Evolutionary conservation across 2,329 filamentous ascomycete species (phyloP), one percentile per base, ranked within the genome.

Genomic region (Talaromyces marneffei): DNA sequence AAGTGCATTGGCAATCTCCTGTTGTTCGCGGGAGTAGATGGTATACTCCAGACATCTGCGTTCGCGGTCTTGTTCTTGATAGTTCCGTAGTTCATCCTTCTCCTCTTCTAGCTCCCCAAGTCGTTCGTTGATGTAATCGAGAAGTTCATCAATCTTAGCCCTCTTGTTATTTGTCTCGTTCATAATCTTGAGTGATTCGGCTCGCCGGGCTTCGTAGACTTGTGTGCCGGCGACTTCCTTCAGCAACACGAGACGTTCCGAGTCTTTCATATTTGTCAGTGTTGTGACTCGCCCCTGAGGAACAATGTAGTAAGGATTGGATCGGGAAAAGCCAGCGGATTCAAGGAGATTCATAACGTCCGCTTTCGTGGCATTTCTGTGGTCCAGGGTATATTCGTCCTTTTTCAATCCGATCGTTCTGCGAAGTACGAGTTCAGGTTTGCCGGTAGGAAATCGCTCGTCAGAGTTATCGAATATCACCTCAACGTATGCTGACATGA

Each of bases 401-500:
- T 99, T 99, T 78, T 99, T 97, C 65, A 93, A 82, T 57, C 93
- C 94, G 74, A 99, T 99, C 0, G 94, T 97, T 48, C 94, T 89
- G 64, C 95, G 89, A 62, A 99, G 80, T 44, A 94, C 87, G 53
- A 97, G 86, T 74, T 99, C 93, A 63, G 92, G 88, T 72, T 91
- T 94, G 67, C 91, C 91, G 9, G 92, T 97, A 37, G 92, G 92
- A 71, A 99, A 97, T 69, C 94, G 90, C 69, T 95, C 91, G 74
- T 99, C 93, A 69, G 85, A 90, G 74, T 99, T 99, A 82, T 99
- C 94, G 76, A 99, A 99, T 67, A 97, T 96, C 70, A 99, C 91
- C 77, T 99, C 94, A 63, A 99, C 95, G 70, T 97, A 99, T n/a
- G 94, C 95, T 53, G 92, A 96, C 91, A 97, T 96, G 70, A 99